Percentiles rank a stretch among this genome's conserved stretches.
These are phyloP conservation scores for Ilyonectria destructans DNA, from an alignment of 2,329 filamentous ascomycete species.

Conservation along the genomic window DNA sequence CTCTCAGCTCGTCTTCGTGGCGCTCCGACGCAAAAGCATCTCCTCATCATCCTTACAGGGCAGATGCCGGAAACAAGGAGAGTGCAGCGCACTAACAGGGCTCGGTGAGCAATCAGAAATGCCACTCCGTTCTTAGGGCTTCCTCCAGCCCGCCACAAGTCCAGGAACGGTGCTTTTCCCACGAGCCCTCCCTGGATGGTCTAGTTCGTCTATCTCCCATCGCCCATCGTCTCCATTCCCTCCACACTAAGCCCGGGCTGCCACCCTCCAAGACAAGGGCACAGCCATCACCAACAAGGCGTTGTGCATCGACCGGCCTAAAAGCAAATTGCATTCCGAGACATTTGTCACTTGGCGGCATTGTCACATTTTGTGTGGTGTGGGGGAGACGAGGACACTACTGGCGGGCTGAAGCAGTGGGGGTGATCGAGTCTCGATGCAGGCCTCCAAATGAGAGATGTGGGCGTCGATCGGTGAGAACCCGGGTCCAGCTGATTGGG, in stretches of 20 bases:
- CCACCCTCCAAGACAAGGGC: not conserved
- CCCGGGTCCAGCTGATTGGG: slow-evolving; percentile 20
- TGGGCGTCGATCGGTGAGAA: slow-evolving; percentile 9
- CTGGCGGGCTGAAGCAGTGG: slow-evolving; percentile 1
- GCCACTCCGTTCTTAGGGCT: not conserved
- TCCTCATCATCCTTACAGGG: slow-evolving; percentile 3
- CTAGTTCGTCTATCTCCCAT: not conserved
- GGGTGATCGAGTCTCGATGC: slow-evolving; percentile 12
- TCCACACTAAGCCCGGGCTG: slow-evolving; percentile 11
- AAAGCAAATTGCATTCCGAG: slow-evolving; percentile 39
- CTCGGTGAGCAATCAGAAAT: not conserved
- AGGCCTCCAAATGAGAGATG: slow-evolving; percentile 23
- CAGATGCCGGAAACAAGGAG: not conserved
- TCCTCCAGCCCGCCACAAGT: slow-evolving; percentile 17
- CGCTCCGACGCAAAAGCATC: slow-evolving; percentile 11
- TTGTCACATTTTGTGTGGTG: slow-evolving; percentile 14
- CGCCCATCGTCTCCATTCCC: slow-evolving; percentile 2
- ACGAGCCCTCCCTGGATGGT: not conserved
- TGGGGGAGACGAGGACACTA: slow-evolving; percentile 6
- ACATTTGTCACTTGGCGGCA: slow-evolving; percentile 30
- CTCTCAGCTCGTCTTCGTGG: not conserved
- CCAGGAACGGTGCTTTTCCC: slow-evolving; percentile 3
- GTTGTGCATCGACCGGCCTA: slow-evolving; percentile 9
- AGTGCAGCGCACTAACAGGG: slow-evolving; percentile 6
- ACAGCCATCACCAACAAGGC: slow-evolving; percentile 1